Base-by-base conservation (phyloP, 441 rosid species). In the Populus hybrid region DNA sequence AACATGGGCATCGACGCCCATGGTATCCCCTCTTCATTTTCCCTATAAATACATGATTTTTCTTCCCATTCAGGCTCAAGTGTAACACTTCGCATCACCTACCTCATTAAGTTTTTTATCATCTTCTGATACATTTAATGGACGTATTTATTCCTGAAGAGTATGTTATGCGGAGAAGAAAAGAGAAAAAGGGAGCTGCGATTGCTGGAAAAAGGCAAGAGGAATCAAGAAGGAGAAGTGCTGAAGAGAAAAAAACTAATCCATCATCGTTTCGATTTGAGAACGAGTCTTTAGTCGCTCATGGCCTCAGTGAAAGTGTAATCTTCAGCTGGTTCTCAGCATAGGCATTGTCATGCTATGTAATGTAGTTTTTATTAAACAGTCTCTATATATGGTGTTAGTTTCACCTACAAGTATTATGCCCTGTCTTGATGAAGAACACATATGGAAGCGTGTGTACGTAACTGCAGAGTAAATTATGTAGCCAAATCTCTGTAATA, bases 101-200 rank as follows among this genome's bases (percentile, higher is more conserved):
- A 38, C 50, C 20, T 20, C 2, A 18, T 18, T 12, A 71, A 40
- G 42, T 8, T 5, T 71, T 8, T 32, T 8, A 4, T 9, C 38
- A 32, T 18, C 59, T 20, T 34, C 21, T 26, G 10, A 30, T 5
- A 34, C 1, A 9, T 14, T 42, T 1, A 64, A 88, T 90, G 89
- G 92, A 89, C 74, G 90, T 90, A 6, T 92, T 76, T 79, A 87
- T 90, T 79, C 85, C 90, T 18, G 90, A 90, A 75, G 96, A 92
- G 82, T 90, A 90, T 78, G 81, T 90, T 66, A 46, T 73, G 24
- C 81, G 79, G 77, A 85, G 93, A 71, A 81, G 92, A 83, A 82
- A 67, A 59, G 96, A 92, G 81, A 90, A 82, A 78, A 82, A 24
- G 84, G 85, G 85, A 4, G 88, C 90, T 16, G 76, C 74, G 21